A percentile compares a stretch with the other conserved stretches of the same genome.
phyloP scores from a whole-genome alignment of 202 grass and related monocot genomes.

The Elaeis oleifera region DNA sequence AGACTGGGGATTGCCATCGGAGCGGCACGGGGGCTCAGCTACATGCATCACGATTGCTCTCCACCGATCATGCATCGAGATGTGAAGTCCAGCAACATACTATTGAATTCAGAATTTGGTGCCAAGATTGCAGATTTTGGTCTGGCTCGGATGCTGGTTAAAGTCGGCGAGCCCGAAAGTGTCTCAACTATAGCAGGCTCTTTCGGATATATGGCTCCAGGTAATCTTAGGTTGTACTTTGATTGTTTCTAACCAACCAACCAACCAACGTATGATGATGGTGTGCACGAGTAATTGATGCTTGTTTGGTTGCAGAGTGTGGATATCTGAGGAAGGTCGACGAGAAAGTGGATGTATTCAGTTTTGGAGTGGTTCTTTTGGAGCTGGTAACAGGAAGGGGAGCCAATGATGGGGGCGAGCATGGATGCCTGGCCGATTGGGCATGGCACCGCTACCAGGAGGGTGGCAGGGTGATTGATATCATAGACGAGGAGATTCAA shows the following conservation, averaged over 20 bases:
- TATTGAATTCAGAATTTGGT: conserved; percentile 56
- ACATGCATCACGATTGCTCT: conserved; percentile 69
- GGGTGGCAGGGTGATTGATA: conserved; percentile 26
- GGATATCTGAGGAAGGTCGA: conserved; percentile 42
- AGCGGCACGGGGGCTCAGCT: conserved; percentile 53
- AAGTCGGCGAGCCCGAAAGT: conserved; percentile 49
- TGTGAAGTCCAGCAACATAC: conserved; percentile 91
- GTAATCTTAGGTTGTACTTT: conserved; percentile 16
- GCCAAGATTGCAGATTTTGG: conserved; percentile 94
- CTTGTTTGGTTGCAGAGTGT: conserved; percentile 44
- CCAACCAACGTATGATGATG: too few relatives aligned
- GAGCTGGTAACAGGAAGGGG: conserved; percentile 61
- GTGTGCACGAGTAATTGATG: too few relatives aligned
- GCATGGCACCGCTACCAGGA: conserved; percentile 39
- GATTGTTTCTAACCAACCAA: too few relatives aligned
- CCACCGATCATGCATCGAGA: conserved; percentile 64
- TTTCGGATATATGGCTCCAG: conserved; percentile 91
- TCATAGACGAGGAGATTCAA: conserved; percentile 38
- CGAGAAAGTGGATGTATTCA: conserved; percentile 83
- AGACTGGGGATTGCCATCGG: conserved; percentile 62
- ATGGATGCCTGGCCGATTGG: conserved; percentile 56
- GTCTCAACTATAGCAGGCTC: conserved; percentile 57
- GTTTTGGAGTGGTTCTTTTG: conserved; percentile 80
- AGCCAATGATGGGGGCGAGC: conserved; percentile 37
- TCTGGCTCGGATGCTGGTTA: conserved; percentile 52